Evolutionary conservation across 23 red algal genomes (phyloP).

Genomic region (Chondrus crispus): DNA sequence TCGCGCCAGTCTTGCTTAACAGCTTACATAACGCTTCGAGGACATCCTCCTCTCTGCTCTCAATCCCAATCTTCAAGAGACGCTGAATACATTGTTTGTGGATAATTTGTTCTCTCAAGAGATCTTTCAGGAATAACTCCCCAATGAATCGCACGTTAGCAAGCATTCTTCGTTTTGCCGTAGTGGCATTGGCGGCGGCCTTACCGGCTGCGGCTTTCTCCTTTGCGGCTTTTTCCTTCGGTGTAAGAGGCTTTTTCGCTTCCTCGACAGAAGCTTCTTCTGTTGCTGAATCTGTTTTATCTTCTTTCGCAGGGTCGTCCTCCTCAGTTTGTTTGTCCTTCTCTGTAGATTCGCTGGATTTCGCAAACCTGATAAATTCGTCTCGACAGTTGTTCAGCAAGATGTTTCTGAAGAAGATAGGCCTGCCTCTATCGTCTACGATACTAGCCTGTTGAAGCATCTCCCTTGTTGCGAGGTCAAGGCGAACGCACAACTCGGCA

Average conservation of each 20-base stretch:
- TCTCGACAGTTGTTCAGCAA: conserved; percentile 86
- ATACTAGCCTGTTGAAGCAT: conserved; percentile 39
- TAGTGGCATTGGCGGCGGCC: not conserved
- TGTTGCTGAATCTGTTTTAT: not conserved
- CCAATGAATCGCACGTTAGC: conserved; percentile 97
- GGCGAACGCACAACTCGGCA: conserved; percentile 89
- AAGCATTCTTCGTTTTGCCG: conserved; percentile 92
- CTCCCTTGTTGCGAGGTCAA: conserved; percentile 21
- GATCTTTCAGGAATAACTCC: conserved; percentile 84
- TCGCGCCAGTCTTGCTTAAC: conserved; percentile 83
- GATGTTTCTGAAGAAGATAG: conserved; percentile 67
- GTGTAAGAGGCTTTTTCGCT: not conserved
- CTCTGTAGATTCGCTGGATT: not conserved
- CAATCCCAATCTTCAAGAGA: conserved; percentile 50
- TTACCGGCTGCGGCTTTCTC: not conserved
- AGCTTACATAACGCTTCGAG: conserved; percentile 92
- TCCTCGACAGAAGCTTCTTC: not conserved
- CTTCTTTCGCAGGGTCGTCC: too few species aligned
- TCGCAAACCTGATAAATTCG: conserved; percentile 85
- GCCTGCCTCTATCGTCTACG: conserved; percentile 51
- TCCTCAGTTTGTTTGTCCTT: conserved; percentile 9
- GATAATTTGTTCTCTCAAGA: conserved; percentile 82
- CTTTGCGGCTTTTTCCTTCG: not conserved
- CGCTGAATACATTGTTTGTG: conserved; percentile 73
- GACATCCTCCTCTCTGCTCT: conserved; percentile 52